phyloP scores from a whole-genome alignment of 2,329 filamentous ascomycete species.

The Exophiala xenobiotica region DNA sequence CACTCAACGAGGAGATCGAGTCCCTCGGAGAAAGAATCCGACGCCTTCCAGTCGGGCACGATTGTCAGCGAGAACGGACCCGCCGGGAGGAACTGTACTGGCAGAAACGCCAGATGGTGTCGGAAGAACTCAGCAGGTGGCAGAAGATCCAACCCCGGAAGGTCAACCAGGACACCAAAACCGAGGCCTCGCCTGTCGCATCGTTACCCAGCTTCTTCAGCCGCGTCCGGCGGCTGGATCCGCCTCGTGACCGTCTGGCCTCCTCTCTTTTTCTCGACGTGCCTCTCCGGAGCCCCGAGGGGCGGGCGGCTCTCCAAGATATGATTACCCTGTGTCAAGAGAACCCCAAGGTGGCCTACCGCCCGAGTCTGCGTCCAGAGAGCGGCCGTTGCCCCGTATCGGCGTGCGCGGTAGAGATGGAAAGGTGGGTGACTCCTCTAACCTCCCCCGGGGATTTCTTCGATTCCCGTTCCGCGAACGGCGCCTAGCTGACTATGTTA shows the following conservation, averaged over 20 bases:
- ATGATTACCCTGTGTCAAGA: slow-evolving; percentile 28
- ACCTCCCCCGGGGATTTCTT: slow-evolving; percentile 3
- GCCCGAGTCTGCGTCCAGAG: slow-evolving; percentile 28
- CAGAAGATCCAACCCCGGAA: slow-evolving; percentile 16
- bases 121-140: slow-evolving; percentile 19
- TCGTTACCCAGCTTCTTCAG: slow-evolving; percentile 20
- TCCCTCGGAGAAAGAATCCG: slow-evolving; percentile 13
- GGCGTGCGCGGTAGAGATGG: slow-evolving; percentile 8
- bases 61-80: slow-evolving; percentile 7
- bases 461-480: slow-evolving; percentile 4
- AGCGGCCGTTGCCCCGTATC: slow-evolving; percentile 24
- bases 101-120: slow-evolving; percentile 22
- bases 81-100: slow-evolving; percentile 18
- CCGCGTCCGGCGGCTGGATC: slow-evolving; percentile 25
- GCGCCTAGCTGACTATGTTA: slow-evolving; percentile 9
- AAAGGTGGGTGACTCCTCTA: slow-evolving; percentile 12
- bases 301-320: slow-evolving; percentile 24
- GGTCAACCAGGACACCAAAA: slow-evolving; percentile 13
- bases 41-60: slow-evolving; percentile 2
- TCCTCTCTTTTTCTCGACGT: slow-evolving; percentile 26
- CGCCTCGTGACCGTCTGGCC: slow-evolving; percentile 27
- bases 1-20: slow-evolving; percentile 18
- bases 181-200: too few species aligned
- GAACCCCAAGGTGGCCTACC: slow-evolving; percentile 23
- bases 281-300: slow-evolving; percentile 28